These are phyloP conservation scores for Westerdykella sp. DNA, from an alignment of 2,329 filamentous ascomycete species.

Conservation along the genomic window DNA sequence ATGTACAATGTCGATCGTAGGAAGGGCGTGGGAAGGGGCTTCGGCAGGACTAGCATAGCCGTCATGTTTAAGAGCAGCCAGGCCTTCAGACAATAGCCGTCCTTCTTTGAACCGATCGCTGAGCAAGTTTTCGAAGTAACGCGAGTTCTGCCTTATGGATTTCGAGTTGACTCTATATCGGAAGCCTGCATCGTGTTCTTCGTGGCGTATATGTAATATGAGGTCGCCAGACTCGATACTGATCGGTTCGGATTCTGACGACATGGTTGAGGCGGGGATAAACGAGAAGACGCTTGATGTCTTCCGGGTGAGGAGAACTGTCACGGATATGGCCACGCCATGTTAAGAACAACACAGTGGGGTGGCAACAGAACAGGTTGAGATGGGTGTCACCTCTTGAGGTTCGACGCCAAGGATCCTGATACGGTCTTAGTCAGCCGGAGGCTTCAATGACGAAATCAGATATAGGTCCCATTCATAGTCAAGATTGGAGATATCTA, in stretches of 20 bases:
- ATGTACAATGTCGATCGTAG: constrained; percentile 58
- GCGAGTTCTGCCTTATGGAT: constrained; percentile 55
- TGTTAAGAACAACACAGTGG: constrained; percentile 16
- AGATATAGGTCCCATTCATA: no score
- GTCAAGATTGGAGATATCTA: no score
- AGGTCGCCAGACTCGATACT: constrained; percentile 58
- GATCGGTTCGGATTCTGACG: constrained; percentile 36
- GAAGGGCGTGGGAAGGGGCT: constrained; percentile 50
- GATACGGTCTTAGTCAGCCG: no score
- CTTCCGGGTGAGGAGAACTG: constrained; percentile 7
- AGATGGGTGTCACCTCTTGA: not conserved
- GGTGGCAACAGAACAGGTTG: not conserved
- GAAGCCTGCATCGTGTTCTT: constrained; percentile 51
- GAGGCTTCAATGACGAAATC: no score
- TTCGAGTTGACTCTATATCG: constrained; percentile 57
- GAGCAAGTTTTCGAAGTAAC: constrained; percentile 64
- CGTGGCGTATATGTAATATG: constrained; percentile 60
- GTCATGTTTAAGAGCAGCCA: constrained; percentile 46
- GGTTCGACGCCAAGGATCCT: not conserved
- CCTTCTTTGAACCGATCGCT: constrained; percentile 61
- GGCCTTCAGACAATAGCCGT: constrained; percentile 47
- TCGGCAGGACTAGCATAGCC: constrained; percentile 45
- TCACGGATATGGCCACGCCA: constrained; percentile 50
- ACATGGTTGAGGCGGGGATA: constrained; percentile 12
- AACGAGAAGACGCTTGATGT: not conserved